Base-by-base conservation (phyloP, 768 basidiomycete genomes). In the Termitomyces titanicus region DNA sequence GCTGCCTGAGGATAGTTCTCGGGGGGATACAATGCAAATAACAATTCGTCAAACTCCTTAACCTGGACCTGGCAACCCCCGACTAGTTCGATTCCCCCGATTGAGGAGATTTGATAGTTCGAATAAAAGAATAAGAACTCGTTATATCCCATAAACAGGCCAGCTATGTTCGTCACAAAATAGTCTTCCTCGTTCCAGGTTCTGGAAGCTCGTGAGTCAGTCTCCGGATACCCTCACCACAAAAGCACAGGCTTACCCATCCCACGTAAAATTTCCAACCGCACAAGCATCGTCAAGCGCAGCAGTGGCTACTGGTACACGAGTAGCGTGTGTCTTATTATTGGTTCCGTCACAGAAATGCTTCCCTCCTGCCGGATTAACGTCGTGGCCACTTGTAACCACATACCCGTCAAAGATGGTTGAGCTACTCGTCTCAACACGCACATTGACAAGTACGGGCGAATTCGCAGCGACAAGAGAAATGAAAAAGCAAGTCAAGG, bases 341-440 rank as follows among this genome's bases (percentile, higher is more conserved):
- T 78, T 79, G 13, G 74, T 75, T 9, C 78, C 78, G 61, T 79
- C 73, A 62, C 78, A 79, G 42, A 70, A 74, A 47, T 72, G 72
- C 5, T 65, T 72, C 3, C 72, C 75, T 3, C 74, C 75, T 6
- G 57, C 45, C 0, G 75, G 74, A 5, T 73, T 72, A 10, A 79
- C 68, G 42, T 72, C 61, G 55, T 74, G 76, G 18, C 75, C 76
- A 33, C 55, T 61, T 12, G 78, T 78, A 37, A 68, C 42, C 39
- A 80, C 58, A 5, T 51, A 42, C 3, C 69, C 73, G 47, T 77
- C 75, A 51, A 74, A 79, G 18, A 75, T 73, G 10, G 75, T 78
- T 3, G 59, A 46, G 15, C 63, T 46, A 15, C 53, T 59, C 7
- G 75, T 75, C 58, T 77, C 75, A 40, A 78, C 70, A 31, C 74